Conservation (phyloP, 495 filamentous ascomycete genomes). For the Penicillium turbatum region DNA sequence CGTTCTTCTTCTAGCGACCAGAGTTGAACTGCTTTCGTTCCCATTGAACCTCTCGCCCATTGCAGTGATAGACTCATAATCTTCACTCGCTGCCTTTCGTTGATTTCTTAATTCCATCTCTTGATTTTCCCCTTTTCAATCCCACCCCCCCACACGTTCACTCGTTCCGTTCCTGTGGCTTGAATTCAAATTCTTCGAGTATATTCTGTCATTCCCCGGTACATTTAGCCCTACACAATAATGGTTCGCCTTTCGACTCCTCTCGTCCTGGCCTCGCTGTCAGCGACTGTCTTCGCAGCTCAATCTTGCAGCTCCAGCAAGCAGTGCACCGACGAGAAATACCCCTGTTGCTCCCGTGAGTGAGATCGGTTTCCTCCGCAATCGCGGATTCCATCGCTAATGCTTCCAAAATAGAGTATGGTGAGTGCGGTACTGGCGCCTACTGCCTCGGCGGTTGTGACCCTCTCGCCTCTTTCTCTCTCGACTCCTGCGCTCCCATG, state of each 20-base stretch:
- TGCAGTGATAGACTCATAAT: slow-evolving; percentile 2
- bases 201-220: slow-evolving; percentile 16
- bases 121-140: background rate
- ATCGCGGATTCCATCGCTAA: background rate
- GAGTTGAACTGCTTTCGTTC: background rate
- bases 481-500: slow-evolving; percentile 82
- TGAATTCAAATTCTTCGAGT: slow-evolving; percentile 9
- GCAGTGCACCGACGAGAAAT: slow-evolving; percentile 62
- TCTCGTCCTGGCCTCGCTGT: slow-evolving; percentile 34
- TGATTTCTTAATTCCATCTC: background rate
- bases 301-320: slow-evolving; percentile 52
- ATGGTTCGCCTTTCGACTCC: slow-evolving; percentile 37
- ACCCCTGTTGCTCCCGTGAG: slow-evolving; percentile 92
- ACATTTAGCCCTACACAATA: slow-evolving; percentile 18
- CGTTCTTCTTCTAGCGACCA: background rate
- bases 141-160: background rate
- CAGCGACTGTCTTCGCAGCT: slow-evolving; percentile 34
- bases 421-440: slow-evolving; percentile 86
- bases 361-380: slow-evolving; percentile 19
- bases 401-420: slow-evolving; percentile 88
- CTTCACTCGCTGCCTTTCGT: slow-evolving; percentile 9
- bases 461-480: slow-evolving; percentile 68
- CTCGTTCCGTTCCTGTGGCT: slow-evolving; percentile 5
- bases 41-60: background rate
- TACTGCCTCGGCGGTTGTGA: slow-evolving; percentile 97